Evolutionary conservation across 352 stramenopile species (phyloP), one percentile per base, ranked within the genome.

Genomic region (Globisporangium paddicum): DNA sequence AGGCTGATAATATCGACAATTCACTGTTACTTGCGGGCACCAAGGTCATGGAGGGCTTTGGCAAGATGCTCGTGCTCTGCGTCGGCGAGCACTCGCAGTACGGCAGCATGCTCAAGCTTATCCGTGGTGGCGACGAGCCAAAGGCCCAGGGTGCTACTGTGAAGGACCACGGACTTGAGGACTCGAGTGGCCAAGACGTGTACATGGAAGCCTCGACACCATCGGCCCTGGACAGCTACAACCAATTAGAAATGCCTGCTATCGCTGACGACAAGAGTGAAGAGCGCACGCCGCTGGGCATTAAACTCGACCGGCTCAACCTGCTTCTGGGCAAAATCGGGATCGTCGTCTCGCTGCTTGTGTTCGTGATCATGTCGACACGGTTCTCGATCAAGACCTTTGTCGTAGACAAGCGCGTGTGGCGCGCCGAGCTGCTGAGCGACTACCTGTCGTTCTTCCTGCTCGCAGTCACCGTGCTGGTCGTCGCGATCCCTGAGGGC

Each of bases 401-500:
- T 52, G 84, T 61, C 14, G 55, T 72, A 18, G 58, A 86, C 42
- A 60, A 75, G 21, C 41, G 70, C 41, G 34, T 62, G 35, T 85
- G 67, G 71, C 58, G 60, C 37, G 81, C 65, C 14, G 52, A 62
- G 3, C 72, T 77, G 19, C 55, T 85, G 21, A 68, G 69, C 13
- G 64, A 80, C 41, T 83, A 86, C 49, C 51, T 96, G 21, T 77
- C 82, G 41, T 82, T 82, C 51, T 92, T 98, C 69, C 90, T 98
- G 58, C 69, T 96, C 30, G 83, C 80, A 19, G 93, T 97, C 16
- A 98, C 92, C 0, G 69, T 86, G 38, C 37, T 86, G 10, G 75
- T 85, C 13, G 74, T 92, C 16, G 87, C 90, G 26, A 96, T 98
- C 65, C 91, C 92, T 0, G 91, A 98, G 72, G 90, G 92, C 26